Conservation (phyloP, 139 green algal species). For the Chlorella sp. region DNA sequence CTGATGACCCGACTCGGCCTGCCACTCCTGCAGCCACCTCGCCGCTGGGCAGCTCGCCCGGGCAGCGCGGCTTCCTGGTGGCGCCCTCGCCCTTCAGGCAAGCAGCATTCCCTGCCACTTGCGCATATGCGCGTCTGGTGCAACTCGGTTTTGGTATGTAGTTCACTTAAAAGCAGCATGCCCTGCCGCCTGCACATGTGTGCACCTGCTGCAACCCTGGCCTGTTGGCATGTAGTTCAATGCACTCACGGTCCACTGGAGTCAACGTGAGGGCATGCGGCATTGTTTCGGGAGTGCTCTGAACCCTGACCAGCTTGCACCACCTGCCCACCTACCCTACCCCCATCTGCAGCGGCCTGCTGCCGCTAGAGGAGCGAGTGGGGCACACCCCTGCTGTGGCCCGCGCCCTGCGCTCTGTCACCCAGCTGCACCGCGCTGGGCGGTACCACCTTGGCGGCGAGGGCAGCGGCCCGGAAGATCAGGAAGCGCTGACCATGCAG, state of each 20-base stretch:
- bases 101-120: not conserved
- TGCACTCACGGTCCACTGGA: too few relatives aligned
- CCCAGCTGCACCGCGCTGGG: not conserved
- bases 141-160: too few relatives aligned
- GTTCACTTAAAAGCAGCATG: too few relatives aligned
- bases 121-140: too few relatives aligned
- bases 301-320: too few relatives aligned
- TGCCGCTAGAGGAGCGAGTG: conserved; percentile 16
- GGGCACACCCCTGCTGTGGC: conserved; percentile 5
- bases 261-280: too few relatives aligned
- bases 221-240: too few relatives aligned
- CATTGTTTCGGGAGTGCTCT: too few relatives aligned
- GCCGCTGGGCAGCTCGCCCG: not conserved
- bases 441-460: not conserved
- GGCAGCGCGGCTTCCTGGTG: conserved; percentile 18
- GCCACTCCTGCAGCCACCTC: not conserved
- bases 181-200: too few relatives aligned
- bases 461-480: not conserved
- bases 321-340: not conserved
- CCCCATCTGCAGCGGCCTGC: conserved; percentile 16
- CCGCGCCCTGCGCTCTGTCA: not conserved
- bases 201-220: too few relatives aligned
- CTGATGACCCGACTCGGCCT: not conserved
- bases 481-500: not conserved
- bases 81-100: conserved; percentile 29